Conservation (phyloP, 1,284 basidiomycete species). For the Pseudozyma flocculosa region DNA sequence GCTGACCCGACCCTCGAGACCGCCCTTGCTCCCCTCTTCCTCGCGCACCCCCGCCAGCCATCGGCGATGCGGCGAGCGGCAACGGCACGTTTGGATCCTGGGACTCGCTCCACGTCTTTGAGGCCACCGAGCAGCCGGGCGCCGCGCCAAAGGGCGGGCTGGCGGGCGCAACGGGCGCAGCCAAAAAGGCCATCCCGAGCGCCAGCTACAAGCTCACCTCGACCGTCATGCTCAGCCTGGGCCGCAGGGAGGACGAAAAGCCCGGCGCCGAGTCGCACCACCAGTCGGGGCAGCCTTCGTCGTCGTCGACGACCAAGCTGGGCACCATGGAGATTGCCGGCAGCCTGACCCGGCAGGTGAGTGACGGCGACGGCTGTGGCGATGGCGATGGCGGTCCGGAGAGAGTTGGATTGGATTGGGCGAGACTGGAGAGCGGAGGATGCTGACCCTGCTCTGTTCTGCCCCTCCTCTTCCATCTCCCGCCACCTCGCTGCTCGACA, state of each 20-base stretch:
- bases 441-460: no score
- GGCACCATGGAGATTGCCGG: conserved; percentile 85
- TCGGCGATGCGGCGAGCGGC: conserved; percentile 29
- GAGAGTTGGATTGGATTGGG: conserved; percentile 1
- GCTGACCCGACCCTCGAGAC: not conserved
- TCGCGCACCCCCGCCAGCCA: conserved; percentile 13
- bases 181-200: conserved; percentile 57
- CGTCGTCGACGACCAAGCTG: conserved; percentile 60
- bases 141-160: conserved; percentile 12
- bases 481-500: conserved; percentile 51
- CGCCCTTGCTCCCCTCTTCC: not conserved
- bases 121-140: conserved; percentile 72
- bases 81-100: conserved; percentile 69
- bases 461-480: no score
- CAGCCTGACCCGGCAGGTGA: conserved; percentile 92
- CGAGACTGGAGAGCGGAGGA: no score
- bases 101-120: conserved; percentile 99
- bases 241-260: conserved; percentile 65
- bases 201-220: conserved; percentile 97
- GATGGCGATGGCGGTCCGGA: not conserved
- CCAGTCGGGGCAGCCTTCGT: no score
- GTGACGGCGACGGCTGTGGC: conserved; percentile 30
- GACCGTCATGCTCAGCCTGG: conserved; percentile 93
- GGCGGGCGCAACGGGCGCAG: conserved; percentile 63
- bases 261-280: conserved; percentile 15